Evolutionary conservation across 2,329 filamentous ascomycete species (phyloP).

Genomic region (Fusarium nisikadoi): DNA sequence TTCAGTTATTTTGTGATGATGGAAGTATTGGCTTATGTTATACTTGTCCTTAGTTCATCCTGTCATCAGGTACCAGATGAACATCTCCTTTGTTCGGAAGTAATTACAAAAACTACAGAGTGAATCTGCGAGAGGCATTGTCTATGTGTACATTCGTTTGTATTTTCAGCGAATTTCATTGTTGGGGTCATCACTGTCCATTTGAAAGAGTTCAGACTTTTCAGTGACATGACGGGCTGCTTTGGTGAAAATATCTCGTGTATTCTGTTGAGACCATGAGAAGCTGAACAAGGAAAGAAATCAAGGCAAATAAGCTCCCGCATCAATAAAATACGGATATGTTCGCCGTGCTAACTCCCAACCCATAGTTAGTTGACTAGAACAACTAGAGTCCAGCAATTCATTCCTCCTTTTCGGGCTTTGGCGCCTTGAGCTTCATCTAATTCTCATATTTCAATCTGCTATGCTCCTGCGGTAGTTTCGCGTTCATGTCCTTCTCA

Average conservation of each 20-base stretch:
- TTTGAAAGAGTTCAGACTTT: not conserved
- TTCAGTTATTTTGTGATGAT: not conserved
- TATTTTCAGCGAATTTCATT: not conserved
- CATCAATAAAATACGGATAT: not conserved
- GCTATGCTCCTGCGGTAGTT: not conserved
- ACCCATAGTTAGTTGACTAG: not conserved
- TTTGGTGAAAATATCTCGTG: not conserved
- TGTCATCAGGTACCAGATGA: not conserved
- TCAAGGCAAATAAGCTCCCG: too few species aligned
- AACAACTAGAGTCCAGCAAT: not conserved
- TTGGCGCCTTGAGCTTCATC: not conserved
- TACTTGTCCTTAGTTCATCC: not conserved
- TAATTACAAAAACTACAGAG: not conserved
- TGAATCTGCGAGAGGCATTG: not conserved
- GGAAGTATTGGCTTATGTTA: not conserved
- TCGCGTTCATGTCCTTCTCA: not conserved
- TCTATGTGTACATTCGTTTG: not conserved
- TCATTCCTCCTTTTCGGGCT: not conserved
- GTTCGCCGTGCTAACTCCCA: not conserved
- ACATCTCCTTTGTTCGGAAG: constrained; percentile 8
- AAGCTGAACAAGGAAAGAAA: too few species aligned
- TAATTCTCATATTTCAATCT: not conserved
- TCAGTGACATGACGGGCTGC: not conserved
- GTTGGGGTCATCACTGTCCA: not conserved
- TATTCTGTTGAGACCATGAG: not conserved